A percentile compares a stretch with the other conserved stretches of the same genome.
phyloP scores from a whole-genome alignment of 2,329 filamentous ascomycete species.

The Ophiostoma quercus region DNA sequence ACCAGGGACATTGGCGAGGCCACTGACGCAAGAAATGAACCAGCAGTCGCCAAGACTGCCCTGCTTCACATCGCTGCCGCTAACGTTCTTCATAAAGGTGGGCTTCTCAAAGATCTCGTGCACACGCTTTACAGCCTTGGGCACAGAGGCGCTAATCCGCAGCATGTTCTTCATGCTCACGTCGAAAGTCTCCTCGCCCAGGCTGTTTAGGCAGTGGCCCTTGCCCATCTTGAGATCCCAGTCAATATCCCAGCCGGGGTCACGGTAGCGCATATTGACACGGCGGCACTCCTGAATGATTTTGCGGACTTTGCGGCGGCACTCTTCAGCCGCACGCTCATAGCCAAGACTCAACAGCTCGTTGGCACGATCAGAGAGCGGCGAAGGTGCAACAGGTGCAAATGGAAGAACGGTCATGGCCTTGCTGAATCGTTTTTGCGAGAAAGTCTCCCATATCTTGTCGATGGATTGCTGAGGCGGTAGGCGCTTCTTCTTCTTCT shows the following conservation, averaged over 20 bases:
- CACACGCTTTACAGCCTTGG: constrained; percentile 69
- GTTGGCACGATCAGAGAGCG: constrained; percentile 50
- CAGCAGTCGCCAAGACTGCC: constrained; percentile 76
- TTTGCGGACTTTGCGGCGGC: constrained; percentile 56
- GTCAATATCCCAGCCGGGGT: constrained; percentile 57
- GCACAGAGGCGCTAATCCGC: constrained; percentile 48
- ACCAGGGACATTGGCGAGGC: constrained; percentile 66
- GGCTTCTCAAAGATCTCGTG: constrained; percentile 72
- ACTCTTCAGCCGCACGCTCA: constrained; percentile 59
- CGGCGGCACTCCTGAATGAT: constrained; percentile 62
- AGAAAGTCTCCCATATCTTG: constrained; percentile 59
- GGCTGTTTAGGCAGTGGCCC: constrained; percentile 50
- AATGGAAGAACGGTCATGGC: constrained; percentile 61
- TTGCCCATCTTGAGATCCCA: constrained; percentile 64
- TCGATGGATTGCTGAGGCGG: constrained; percentile 62
- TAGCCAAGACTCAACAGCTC: constrained; percentile 57
- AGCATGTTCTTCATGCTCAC: constrained; percentile 37
- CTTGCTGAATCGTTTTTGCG: constrained; percentile 58
- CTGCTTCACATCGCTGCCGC: constrained; percentile 71
- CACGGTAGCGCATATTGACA: constrained; percentile 74
- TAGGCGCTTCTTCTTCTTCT: constrained; percentile 54
- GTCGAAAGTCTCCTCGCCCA: constrained; percentile 50
- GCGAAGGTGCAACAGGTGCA: constrained; percentile 51
- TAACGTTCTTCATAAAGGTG: constrained; percentile 60
- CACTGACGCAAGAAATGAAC: constrained; percentile 73